Evolutionary conservation across 306 rosid genomes (phyloP).

Genomic region (Crataegus laevigata): DNA sequence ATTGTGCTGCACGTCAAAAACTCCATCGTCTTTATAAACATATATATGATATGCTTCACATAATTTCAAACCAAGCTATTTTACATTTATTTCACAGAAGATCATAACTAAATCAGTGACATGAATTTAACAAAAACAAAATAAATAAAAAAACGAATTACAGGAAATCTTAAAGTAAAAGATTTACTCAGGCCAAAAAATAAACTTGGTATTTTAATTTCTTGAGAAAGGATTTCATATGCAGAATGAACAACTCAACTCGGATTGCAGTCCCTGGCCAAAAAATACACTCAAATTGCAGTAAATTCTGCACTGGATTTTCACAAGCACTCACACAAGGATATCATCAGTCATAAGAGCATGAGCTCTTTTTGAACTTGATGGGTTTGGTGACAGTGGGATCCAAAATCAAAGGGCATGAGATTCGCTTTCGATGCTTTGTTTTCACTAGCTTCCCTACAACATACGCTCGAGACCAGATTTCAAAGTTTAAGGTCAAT

Average conservation of each 20-base stretch:
- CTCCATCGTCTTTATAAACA: neutral
- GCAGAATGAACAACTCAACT: neutral
- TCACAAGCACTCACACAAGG: neutral
- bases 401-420: slow-evolving; percentile 59
- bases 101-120: neutral
- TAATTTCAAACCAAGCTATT: neutral
- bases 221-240: neutral
- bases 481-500: slow-evolving; percentile 43
- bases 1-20: neutral
- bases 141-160: neutral
- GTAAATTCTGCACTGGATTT: neutral
- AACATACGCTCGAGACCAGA: slow-evolving; percentile 62
- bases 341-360: slow-evolving; percentile 49
- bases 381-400: slow-evolving; percentile 53
- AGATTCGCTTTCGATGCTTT: slow-evolving; percentile 48
- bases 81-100: neutral
- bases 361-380: slow-evolving; percentile 55
- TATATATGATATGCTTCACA: neutral
- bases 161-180: neutral
- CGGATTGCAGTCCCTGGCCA: neutral
- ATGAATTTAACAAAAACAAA: neutral
- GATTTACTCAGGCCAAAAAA: neutral
- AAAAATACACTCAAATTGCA: neutral
- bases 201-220: neutral
- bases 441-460: slow-evolving; percentile 83